A percentile compares a stretch with the other conserved stretches of the same genome.
These are phyloP conservation scores for Saccharomyces paradoxus DNA, from an alignment of 805 yeast genomes.

Conservation along the genomic window DNA sequence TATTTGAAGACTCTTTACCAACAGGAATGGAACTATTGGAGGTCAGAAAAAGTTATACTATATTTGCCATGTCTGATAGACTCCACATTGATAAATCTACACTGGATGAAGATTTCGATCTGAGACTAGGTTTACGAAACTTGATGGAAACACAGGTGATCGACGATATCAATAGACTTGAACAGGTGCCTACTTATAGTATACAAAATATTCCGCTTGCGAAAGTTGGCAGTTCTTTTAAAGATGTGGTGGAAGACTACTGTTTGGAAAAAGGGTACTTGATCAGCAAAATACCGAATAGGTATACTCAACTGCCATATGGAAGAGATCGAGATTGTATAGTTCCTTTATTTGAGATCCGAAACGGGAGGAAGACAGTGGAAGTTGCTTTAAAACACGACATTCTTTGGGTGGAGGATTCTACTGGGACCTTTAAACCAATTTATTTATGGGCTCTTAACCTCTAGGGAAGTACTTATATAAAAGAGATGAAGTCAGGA, in stretches of 20 bases:
- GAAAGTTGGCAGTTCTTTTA: constrained; percentile 42
- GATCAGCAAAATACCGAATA: constrained; percentile 11
- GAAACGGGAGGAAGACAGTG: not conserved
- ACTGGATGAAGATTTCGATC: constrained; percentile 17
- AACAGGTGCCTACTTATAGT: constrained; percentile 4
- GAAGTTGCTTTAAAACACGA: constrained; percentile 50
- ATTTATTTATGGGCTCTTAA: constrained; percentile 12
- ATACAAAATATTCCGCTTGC: constrained; percentile 34
- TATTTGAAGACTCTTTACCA: constrained; percentile 7
- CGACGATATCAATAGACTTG: not conserved
- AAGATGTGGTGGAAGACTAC: constrained; percentile 55
- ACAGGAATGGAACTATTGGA: constrained; percentile 8
- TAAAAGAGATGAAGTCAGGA: not conserved
- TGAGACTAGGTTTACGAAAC: constrained; percentile 1
- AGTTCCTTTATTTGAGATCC: constrained; percentile 20
- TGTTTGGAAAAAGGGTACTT: constrained; percentile 45
- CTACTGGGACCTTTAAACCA: constrained; percentile 15
- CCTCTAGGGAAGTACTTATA: not conserved
- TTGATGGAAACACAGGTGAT: constrained; percentile 2
- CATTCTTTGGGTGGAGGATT: constrained; percentile 44
- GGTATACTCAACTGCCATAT: constrained; percentile 17
- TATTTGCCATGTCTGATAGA: not conserved
- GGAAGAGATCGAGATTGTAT: constrained; percentile 20
- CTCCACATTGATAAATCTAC: constrained; percentile 5
- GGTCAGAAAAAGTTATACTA: not conserved